Base-by-base conservation (phyloP, 1,139 yeast species). In the Saccharomycopsis hybrid region DNA sequence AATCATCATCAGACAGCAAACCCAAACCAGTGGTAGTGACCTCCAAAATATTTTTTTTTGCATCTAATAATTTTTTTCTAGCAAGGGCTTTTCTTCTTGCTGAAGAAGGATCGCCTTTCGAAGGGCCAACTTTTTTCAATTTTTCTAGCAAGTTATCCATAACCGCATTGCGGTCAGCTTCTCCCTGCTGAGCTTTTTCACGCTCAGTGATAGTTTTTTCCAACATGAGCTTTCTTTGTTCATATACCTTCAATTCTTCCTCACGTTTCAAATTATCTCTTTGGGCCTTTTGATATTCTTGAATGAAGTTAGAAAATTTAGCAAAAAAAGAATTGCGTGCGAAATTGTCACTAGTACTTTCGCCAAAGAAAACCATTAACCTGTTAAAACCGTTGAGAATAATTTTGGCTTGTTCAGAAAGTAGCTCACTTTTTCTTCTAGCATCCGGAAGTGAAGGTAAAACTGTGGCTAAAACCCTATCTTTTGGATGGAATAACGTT, bases 81-180 rank as follows among this genome's bases (percentile, higher is more conserved):
- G 90, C 85, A 56, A 85, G 70, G 0, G 95, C 96, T 54, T 94
- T 73, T 59, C 88, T 80, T 58, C 95, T 71, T 0, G 96, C 95
- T 5, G 92, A 80, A 1, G 85, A 69, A 0, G 94, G 82, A 60
- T 86, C 94, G 3, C 87, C 82, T 57, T 78, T 78, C 4, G 80
- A 57, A 13, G 88, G 84, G 0, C 87, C 89, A 0, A 85, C 84
- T 37, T 85, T 85, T 61, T 84, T 82, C 59, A 85, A 72, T 60
- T 81, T 82, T 59, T 83, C 87, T 54, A 85, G 69, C 43, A 85
- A 70, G 32, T 84, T 76, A 64, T 85, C 94, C 86, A 85, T 82
- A 40, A 83, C 87, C 51, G 78, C 83, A 50, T 67, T 59, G 38
- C 70, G 72, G 30, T 68, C 74, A 25, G 63, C 59, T 3, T 63